Conservation (phyloP, 371 early-diverging fungal genomes). For the Hamiltosporidium magnivora region DNA sequence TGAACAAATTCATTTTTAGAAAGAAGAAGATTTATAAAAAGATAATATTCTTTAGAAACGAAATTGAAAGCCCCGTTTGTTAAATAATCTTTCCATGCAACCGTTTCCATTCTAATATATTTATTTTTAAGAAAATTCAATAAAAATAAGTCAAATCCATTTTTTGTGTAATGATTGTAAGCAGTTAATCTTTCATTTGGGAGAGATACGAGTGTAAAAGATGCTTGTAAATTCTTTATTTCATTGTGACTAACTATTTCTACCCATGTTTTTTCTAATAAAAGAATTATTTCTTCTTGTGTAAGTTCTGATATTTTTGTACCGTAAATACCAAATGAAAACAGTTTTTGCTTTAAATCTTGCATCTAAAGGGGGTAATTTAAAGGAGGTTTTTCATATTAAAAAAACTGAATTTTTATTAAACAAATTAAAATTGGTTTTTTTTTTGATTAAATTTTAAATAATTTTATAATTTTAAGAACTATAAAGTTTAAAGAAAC, state of each 20-base stretch:
- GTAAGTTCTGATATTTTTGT: neutral
- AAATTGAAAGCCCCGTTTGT: conserved; percentile 16
- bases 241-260: conserved; percentile 12
- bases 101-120: conserved; percentile 27
- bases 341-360: conserved; percentile 17
- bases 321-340: conserved; percentile 34
- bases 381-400: neutral
- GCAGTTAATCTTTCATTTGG: neutral
- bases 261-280: conserved; percentile 8
- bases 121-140: neutral
- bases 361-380: neutral
- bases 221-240: neutral
- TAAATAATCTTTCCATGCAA: conserved; percentile 27
- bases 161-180: neutral
- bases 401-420: neutral
- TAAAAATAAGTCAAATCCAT: neutral
- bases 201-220: conserved; percentile 6
- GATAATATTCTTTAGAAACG: conserved; percentile 20
- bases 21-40: conserved; percentile 22
- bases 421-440: neutral
- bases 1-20: conserved; percentile 5
- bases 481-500: neutral
- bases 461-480: neutral
- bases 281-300: conserved; percentile 9
- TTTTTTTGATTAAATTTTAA: neutral